Evolutionary conservation across 1,139 yeast genomes (phyloP).

Genomic region (Saccharomyces hybrid): DNA sequence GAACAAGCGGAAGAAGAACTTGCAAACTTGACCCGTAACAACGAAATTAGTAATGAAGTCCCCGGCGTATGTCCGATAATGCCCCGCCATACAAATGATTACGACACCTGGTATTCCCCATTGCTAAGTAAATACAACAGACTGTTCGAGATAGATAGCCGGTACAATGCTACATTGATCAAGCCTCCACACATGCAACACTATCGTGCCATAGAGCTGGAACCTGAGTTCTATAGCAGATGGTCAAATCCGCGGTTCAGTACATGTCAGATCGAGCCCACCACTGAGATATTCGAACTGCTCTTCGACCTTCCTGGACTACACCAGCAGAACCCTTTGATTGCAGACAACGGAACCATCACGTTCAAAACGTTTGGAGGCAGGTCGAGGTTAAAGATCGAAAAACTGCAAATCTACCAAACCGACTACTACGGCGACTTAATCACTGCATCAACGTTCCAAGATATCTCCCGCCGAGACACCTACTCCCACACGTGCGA

Average conservation of each 20-base stretch:
- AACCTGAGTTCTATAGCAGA: constrained; percentile 17
- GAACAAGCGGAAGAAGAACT: not conserved
- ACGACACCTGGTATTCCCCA: constrained; percentile 30
- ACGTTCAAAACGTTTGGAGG: constrained; percentile 15
- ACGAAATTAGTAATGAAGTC: not conserved
- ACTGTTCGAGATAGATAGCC: constrained; percentile 38
- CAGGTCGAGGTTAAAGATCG: constrained; percentile 18
- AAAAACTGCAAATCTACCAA: constrained; percentile 15
- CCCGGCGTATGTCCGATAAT: constrained; percentile 5
- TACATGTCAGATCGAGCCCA: constrained; percentile 10
- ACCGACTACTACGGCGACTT: constrained; percentile 19
- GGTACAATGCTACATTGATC: constrained; percentile 33
- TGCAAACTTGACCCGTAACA: not conserved
- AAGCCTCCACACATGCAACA: constrained; percentile 32
- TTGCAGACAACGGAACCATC: constrained; percentile 9
- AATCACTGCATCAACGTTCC: constrained; percentile 7
- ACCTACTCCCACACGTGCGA: constrained; percentile 4
- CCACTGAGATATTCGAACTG: constrained; percentile 21
- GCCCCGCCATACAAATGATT: not conserved
- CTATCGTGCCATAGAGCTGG: constrained; percentile 17
- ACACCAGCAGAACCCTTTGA: constrained; percentile 5
- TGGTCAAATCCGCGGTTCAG: constrained; percentile 18
- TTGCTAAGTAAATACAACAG: constrained; percentile 35
- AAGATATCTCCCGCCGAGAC: constrained; percentile 7
- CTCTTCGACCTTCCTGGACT: constrained; percentile 13